Conservation (phyloP, 2,329 filamentous ascomycete genomes). For the Phoma sp. region DNA sequence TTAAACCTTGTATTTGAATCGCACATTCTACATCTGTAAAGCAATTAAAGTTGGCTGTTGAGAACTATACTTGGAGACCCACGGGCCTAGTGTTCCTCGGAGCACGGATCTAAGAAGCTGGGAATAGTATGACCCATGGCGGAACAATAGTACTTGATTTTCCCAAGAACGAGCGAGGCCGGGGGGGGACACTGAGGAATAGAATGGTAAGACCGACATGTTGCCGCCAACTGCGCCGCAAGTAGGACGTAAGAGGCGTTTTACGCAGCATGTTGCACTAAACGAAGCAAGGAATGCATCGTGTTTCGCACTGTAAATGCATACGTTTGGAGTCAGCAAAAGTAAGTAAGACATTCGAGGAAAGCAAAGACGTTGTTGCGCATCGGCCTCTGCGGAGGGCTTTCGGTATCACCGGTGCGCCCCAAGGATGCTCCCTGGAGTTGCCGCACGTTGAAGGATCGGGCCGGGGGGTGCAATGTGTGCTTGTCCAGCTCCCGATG, state of each 20-base stretch:
- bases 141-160: neutral
- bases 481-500: constrained; percentile 8
- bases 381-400: neutral
- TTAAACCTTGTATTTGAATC: neutral
- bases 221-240: constrained; percentile 5
- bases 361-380: constrained; percentile 15
- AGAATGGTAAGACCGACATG: neutral
- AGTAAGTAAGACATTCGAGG: constrained; percentile 10
- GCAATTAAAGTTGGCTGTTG: constrained; percentile 7
- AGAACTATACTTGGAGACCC: neutral
- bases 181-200: neutral
- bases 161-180: neutral
- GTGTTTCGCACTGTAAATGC: constrained; percentile 14
- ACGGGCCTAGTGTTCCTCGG: constrained; percentile 13
- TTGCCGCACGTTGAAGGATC: constrained; percentile 19
- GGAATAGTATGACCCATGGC: neutral
- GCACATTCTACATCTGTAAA: neutral
- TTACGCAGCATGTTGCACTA: constrained; percentile 15
- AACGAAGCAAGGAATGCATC: constrained; percentile 11
- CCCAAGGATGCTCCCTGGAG: constrained; percentile 13
- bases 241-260: neutral
- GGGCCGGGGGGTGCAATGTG: constrained; percentile 14
- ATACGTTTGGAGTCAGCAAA: constrained; percentile 7
- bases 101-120: neutral
- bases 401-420: constrained; percentile 5